Evolutionary conservation across 768 basidiomycete genomes (phyloP).

Genomic region (Auriscalpium microsporum): DNA sequence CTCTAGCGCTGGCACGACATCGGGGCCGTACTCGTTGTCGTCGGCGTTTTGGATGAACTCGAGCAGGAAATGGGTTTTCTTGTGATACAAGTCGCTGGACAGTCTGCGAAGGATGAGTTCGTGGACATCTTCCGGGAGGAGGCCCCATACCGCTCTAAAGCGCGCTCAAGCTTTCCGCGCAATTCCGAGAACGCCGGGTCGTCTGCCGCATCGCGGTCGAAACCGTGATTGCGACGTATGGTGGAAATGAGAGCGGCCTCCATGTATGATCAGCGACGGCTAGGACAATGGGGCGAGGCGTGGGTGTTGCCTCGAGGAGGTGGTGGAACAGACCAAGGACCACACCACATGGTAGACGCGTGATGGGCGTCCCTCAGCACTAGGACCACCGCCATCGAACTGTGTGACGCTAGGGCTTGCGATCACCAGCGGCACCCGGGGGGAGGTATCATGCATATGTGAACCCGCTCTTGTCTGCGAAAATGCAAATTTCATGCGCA

Average conservation of each 20-base stretch:
- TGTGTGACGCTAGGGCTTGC: no score
- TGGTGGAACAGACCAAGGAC: no score
- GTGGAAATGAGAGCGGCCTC: neutral
- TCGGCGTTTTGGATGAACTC: conserved; percentile 24
- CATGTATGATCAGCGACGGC: no score
- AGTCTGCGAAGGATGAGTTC: conserved; percentile 4
- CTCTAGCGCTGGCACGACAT: conserved; percentile 7
- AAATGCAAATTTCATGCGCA: no score
- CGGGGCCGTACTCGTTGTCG: conserved; percentile 15
- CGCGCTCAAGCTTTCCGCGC: conserved; percentile 11
- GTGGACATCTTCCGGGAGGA: neutral
- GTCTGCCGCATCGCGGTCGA: neutral
- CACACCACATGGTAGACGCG: no score
- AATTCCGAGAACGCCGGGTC: neutral
- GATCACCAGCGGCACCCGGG: no score
- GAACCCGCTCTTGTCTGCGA: no score
- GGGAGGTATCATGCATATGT: no score
- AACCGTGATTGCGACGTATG: conserved; percentile 7
- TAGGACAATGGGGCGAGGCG: no score
- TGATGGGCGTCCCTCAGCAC: no score
- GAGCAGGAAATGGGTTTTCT: conserved; percentile 20
- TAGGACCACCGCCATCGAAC: no score
- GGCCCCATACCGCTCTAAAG: conserved; percentile 10
- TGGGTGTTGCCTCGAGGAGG: no score
- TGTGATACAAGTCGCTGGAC: conserved; percentile 20